phyloP scores from a whole-genome alignment of 2,329 filamentous ascomycete species.

The Beauveria caledonica region DNA sequence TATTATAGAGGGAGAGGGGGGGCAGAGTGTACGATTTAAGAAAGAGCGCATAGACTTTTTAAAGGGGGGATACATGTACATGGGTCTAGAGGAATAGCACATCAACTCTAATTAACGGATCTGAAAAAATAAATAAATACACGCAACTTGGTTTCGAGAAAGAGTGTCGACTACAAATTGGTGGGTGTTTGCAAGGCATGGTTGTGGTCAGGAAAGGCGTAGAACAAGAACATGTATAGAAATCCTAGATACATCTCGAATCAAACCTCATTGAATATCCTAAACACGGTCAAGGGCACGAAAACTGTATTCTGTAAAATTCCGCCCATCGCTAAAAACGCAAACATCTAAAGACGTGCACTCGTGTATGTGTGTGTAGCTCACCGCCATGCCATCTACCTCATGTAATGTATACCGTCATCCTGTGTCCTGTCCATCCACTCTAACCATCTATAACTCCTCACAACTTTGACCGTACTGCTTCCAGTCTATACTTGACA shows the following conservation, averaged over 20 bases:
- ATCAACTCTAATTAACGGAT: slow-evolving; percentile 5
- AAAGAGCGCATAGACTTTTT: neutral
- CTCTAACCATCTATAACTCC: too few species aligned
- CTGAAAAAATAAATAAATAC: too few species aligned
- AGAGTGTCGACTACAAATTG: too few species aligned
- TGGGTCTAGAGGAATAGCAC: neutral
- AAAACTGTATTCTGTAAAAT: neutral
- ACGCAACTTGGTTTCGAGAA: too few species aligned
- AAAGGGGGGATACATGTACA: neutral
- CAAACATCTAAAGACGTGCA: too few species aligned
- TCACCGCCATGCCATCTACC: neutral
- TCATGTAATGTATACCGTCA: neutral
- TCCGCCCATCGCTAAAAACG: neutral
- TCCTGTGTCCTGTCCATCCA: too few species aligned
- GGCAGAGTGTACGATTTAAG: neutral
- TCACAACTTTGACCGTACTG: slow-evolving; percentile 75
- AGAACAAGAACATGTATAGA: too few species aligned
- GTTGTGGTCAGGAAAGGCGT: too few species aligned
- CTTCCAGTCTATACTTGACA: slow-evolving; percentile 90
- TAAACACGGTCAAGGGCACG: neutral
- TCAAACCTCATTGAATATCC: too few species aligned
- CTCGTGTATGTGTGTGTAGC: neutral
- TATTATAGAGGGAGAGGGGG: neutral
- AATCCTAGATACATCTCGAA: too few species aligned
- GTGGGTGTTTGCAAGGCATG: too few species aligned